These are phyloP conservation scores for Termitomyces sp. DNA, from an alignment of 768 basidiomycete genomes.

Conservation along the genomic window DNA sequence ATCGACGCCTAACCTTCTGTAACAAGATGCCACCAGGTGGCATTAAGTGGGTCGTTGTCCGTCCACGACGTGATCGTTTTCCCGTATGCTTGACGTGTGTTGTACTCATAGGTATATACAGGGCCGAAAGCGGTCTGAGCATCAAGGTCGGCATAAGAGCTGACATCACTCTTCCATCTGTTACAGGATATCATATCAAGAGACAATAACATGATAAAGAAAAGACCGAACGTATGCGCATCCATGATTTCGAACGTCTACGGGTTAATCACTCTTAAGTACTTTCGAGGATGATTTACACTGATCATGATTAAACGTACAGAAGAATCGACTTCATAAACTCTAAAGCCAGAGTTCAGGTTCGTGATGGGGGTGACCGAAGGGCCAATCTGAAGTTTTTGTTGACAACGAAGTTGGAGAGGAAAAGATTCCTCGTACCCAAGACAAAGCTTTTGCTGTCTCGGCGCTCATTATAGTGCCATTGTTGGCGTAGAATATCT, in stretches of 20 bases:
- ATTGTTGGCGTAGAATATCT: conserved; percentile 75
- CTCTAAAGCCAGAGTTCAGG: conserved; percentile 70
- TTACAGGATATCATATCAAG: background rate
- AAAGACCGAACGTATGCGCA: conserved; percentile 59
- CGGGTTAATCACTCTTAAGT: background rate
- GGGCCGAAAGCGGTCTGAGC: conserved; percentile 53
- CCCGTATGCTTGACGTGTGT: conserved; percentile 65
- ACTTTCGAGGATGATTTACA: background rate
- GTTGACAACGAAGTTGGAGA: background rate
- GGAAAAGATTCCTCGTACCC: conserved; percentile 21
- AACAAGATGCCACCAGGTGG: conserved; percentile 80
- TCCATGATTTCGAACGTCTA: conserved; percentile 78
- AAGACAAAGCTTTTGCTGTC: conserved; percentile 47
- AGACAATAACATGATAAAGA: background rate
- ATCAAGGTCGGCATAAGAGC: conserved; percentile 54
- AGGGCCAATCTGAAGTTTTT: conserved; percentile 48
- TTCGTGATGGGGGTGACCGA: conserved; percentile 68
- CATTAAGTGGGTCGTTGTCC: conserved; percentile 63
- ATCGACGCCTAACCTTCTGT: conserved; percentile 48
- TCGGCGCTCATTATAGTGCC: conserved; percentile 52
- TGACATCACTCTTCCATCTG: conserved; percentile 66
- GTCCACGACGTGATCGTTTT: conserved; percentile 53
- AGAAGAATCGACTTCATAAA: conserved; percentile 67
- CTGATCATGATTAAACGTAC: conserved; percentile 29
- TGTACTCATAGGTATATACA: conserved; percentile 62